Evolutionary conservation across 2,329 filamentous ascomycete species (phyloP).

Genomic region (Coleophoma crateriformis): DNA sequence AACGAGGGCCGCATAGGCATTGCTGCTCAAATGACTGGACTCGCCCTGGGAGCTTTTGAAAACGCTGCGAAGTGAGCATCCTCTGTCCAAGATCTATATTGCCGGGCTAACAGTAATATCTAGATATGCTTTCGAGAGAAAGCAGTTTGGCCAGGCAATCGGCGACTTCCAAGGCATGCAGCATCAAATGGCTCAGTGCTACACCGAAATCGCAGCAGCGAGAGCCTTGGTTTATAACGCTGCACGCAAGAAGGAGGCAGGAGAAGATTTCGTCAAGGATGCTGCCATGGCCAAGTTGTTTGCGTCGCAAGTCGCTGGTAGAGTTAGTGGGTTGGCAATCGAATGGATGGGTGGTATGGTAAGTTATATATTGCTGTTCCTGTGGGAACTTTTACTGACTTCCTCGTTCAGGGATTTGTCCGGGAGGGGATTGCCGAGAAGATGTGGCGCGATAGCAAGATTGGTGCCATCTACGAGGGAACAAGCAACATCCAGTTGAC

Average conservation of each 20-base stretch:
- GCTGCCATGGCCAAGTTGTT: slow-evolving; percentile 98
- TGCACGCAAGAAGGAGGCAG: slow-evolving; percentile 94
- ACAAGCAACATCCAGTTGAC: slow-evolving; percentile 72
- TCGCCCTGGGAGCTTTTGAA: slow-evolving; percentile 90
- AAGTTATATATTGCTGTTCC: not conserved
- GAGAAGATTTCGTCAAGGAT: slow-evolving; percentile 89
- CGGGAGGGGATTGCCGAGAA: slow-evolving; percentile 96
- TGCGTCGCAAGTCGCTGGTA: slow-evolving; percentile 85
- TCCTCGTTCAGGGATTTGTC: slow-evolving; percentile 78
- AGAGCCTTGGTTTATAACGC: slow-evolving; percentile 94
- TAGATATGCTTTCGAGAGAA: slow-evolving; percentile 93
- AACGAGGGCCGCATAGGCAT: slow-evolving; percentile 98
- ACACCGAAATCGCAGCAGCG: slow-evolving; percentile 87
- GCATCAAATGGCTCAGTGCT: slow-evolving; percentile 95
- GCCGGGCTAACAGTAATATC: slow-evolving; percentile 10
- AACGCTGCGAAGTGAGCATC: slow-evolving; percentile 70
- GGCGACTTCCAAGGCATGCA: slow-evolving; percentile 99
- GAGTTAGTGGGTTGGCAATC: slow-evolving; percentile 77
- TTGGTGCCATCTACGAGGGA: slow-evolving; percentile 95
- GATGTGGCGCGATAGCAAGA: slow-evolving; percentile 97
- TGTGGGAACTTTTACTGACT: not conserved
- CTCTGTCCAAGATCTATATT: slow-evolving; percentile 1
- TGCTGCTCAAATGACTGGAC: slow-evolving; percentile 96
- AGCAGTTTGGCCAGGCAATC: slow-evolving; percentile 89
- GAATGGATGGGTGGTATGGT: slow-evolving; percentile 90